Evolutionary conservation across 2,329 filamentous ascomycete genomes (phyloP).

Genomic region (Metarhizium robertsii): DNA sequence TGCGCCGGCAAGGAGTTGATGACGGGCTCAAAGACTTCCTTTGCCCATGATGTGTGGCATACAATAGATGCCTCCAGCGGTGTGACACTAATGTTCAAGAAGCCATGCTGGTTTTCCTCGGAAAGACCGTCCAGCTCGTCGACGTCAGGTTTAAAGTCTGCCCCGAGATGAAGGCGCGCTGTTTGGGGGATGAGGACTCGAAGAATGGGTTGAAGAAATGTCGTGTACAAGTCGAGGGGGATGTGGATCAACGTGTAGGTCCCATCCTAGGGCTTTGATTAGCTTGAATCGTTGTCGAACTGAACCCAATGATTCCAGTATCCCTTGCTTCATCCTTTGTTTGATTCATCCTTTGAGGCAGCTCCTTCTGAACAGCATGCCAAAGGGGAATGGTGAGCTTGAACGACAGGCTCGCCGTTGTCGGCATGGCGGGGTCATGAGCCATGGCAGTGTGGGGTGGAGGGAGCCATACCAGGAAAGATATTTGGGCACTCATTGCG

Average conservation of each 20-base stretch:
- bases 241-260: constrained; percentile 86
- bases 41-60: constrained; percentile 67
- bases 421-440: constrained; percentile 1
- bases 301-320: neutral
- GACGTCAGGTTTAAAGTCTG: constrained; percentile 23
- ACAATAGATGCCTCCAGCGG: constrained; percentile 89
- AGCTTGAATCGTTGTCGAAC: neutral
- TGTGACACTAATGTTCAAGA: constrained; percentile 89
- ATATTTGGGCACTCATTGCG: constrained; percentile 48
- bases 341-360: neutral
- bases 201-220: constrained; percentile 80
- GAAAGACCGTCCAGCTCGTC: constrained; percentile 37
- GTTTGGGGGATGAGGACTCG: constrained; percentile 66
- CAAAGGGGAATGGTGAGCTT: neutral
- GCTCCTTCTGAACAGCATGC: neutral
- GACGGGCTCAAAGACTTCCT: constrained; percentile 65
- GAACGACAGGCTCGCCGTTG: neutral
- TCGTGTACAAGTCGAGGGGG: constrained; percentile 66
- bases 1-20: constrained; percentile 53
- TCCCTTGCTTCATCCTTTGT: neutral
- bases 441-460: neutral
- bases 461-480: constrained; percentile 37
- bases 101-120: constrained; percentile 55
- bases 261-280: constrained; percentile 55
- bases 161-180: constrained; percentile 27